Evolutionary conservation across 2,329 filamentous ascomycete species (phyloP).

Genomic region (Colletotrichum truncatum): DNA sequence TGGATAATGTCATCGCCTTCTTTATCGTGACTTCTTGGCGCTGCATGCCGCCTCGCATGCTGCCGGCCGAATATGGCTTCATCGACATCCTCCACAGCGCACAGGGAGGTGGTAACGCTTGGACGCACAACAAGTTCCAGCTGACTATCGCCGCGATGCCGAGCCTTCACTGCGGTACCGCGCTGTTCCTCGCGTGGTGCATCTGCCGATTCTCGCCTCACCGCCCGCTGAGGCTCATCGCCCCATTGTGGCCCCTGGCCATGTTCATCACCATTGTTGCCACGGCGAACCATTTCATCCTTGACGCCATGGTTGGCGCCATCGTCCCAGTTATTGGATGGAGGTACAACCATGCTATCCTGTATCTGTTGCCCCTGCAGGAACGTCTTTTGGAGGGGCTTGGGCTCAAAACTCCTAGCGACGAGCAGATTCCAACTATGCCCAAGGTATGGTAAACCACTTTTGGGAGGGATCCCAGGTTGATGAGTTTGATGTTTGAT

Average conservation of each 20-base stretch:
- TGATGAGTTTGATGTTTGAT: not conserved
- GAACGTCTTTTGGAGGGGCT: conserved; percentile 36
- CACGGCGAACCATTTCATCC: conserved; percentile 50
- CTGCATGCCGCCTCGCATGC: conserved; percentile 57
- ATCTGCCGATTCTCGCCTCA: conserved; percentile 51
- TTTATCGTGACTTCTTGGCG: conserved; percentile 56
- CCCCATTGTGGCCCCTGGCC: conserved; percentile 50
- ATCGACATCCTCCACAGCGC: conserved; percentile 52
- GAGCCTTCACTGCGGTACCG: conserved; percentile 55
- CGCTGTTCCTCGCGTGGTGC: conserved; percentile 45
- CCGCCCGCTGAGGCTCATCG: conserved; percentile 42
- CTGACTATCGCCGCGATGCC: conserved; percentile 60
- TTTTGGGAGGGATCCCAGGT: no score
- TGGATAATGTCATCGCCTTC: conserved; percentile 58
- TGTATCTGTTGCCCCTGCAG: conserved; percentile 39
- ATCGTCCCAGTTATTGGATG: conserved; percentile 45
- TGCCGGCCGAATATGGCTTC: conserved; percentile 55
- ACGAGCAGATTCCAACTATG: not conserved
- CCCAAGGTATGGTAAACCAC: conserved; percentile 22
- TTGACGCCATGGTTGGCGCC: conserved; percentile 46
- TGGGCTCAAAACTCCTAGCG: conserved; percentile 18
- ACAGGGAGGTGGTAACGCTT: conserved; percentile 39
- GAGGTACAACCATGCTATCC: conserved; percentile 38
- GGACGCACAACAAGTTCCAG: conserved; percentile 56
- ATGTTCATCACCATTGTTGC: conserved; percentile 53